Conservation (phyloP, 768 basidiomycete genomes). For the Naganishia kalamii region DNA sequence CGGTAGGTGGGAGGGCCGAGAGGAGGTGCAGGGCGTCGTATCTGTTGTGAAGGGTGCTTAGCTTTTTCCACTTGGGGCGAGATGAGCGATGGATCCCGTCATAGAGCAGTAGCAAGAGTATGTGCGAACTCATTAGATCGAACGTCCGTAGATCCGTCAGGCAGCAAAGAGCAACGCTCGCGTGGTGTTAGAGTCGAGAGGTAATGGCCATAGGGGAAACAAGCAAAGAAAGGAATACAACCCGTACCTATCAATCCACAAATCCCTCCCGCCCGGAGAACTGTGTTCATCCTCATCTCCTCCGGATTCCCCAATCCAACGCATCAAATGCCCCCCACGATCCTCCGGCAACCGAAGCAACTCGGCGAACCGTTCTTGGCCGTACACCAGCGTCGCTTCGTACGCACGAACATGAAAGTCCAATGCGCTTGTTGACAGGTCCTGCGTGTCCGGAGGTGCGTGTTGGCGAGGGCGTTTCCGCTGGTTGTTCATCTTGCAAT, state of each 20-base stretch:
- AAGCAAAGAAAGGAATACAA: conserved; percentile 24
- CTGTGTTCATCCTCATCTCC: conserved; percentile 19
- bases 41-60: too few species aligned
- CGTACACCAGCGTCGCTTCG: conserved; percentile 13
- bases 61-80: too few species aligned
- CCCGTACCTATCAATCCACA: conserved; percentile 78
- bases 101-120: too few species aligned
- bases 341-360: neutral
- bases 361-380: neutral
- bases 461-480: neutral
- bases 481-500: neutral
- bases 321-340: conserved; percentile 3
- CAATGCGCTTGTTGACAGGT: neutral
- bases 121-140: too few species aligned
- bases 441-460: neutral
- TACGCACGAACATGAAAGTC: conserved; percentile 12
- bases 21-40: conserved; percentile 74
- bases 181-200: too few species aligned
- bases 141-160: too few species aligned
- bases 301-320: conserved; percentile 3
- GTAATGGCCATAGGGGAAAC: neutral
- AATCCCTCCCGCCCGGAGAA: conserved; percentile 32
- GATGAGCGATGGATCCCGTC: too few species aligned
- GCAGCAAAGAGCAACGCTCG: too few species aligned
- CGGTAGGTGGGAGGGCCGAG: conserved; percentile 51